A percentile compares a stretch with the other conserved stretches of the same genome.
phyloP scores from a whole-genome alignment of 202 grass and related monocot species.

The Elaeis oleifera region DNA sequence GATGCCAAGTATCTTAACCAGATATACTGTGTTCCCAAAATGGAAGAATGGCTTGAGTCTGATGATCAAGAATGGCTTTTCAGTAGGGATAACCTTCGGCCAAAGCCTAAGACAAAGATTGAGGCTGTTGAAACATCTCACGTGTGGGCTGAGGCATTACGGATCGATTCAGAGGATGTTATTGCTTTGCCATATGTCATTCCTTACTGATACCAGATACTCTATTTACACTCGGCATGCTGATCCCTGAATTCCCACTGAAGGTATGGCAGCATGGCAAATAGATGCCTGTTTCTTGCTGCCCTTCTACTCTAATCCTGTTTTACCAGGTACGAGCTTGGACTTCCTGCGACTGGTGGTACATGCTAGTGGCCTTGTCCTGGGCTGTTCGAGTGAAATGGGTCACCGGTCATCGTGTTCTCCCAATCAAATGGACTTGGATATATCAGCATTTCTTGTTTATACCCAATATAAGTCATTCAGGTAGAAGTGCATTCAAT shows the following conservation, averaged over 20 bases:
- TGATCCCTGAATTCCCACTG: background rate
- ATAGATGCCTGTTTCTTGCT: too few relatives aligned
- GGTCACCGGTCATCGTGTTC: too few relatives aligned
- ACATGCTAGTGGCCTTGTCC: too few relatives aligned
- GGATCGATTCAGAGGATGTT: slow-evolving; percentile 38
- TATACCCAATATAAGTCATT: too few relatives aligned
- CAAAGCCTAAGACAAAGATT: slow-evolving; percentile 16
- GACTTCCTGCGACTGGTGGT: too few relatives aligned
- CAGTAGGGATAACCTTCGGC: slow-evolving; percentile 10
- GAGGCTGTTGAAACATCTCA: slow-evolving; percentile 28
- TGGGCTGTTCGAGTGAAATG: too few relatives aligned
- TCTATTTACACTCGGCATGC: background rate
- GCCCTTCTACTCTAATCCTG: too few relatives aligned
- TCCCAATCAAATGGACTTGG: too few relatives aligned
- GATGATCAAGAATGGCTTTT: slow-evolving; percentile 53
- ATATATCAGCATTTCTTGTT: too few relatives aligned
- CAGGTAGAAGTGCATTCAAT: too few relatives aligned
- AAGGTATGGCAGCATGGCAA: too few relatives aligned
- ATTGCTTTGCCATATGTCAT: slow-evolving; percentile 55
- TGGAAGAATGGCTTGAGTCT: slow-evolving; percentile 36
- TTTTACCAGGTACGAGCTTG: too few relatives aligned
- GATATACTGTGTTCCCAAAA: slow-evolving; percentile 70
- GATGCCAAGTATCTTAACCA: slow-evolving; percentile 54
- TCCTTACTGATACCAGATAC: slow-evolving; percentile 32
- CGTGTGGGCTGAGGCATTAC: slow-evolving; percentile 50